phyloP scores from a whole-genome alignment of 192 early-diverging fungal genomes.

The Thamnidium elegans region DNA sequence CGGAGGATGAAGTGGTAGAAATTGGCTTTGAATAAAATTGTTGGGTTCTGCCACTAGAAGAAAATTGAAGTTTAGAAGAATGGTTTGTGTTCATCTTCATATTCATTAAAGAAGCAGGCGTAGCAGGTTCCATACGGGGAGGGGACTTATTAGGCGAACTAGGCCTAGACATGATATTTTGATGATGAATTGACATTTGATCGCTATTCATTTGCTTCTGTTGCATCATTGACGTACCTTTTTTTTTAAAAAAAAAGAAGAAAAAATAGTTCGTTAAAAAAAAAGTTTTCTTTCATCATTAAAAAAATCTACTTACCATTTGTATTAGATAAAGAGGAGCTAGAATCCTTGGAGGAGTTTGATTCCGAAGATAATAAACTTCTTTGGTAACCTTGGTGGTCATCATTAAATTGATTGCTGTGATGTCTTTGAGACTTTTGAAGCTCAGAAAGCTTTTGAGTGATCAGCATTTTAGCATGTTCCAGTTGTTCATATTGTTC shows the following conservation, averaged over 20 bases:
- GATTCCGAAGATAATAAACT: neutral
- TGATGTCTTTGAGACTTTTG: conserved; percentile 13
- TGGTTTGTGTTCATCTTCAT: conserved; percentile 7
- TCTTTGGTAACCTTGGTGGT: neutral
- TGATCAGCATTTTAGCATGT: conserved; percentile 28
- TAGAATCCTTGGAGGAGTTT: neutral
- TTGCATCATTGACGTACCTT: neutral
- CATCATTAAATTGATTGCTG: neutral
- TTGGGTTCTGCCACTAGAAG: neutral
- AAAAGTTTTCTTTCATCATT: neutral
- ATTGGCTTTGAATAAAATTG: neutral
- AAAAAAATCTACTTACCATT: no score
- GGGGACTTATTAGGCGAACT: neutral
- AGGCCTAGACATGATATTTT: neutral
- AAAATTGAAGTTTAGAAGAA: neutral
- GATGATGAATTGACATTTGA: neutral
- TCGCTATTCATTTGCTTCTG: neutral
- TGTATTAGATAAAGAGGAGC: neutral
- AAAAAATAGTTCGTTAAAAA: neutral
- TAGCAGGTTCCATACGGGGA: conserved; percentile 21
- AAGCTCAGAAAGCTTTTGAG: conserved; percentile 25
- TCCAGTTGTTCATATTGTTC: conserved; percentile 36
- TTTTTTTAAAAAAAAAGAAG: neutral
- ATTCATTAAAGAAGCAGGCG: conserved; percentile 32
- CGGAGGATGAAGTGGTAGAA: neutral